Base-by-base conservation (phyloP, 1,139 yeast genomes). In the Blastobotrys aristatus region DNA sequence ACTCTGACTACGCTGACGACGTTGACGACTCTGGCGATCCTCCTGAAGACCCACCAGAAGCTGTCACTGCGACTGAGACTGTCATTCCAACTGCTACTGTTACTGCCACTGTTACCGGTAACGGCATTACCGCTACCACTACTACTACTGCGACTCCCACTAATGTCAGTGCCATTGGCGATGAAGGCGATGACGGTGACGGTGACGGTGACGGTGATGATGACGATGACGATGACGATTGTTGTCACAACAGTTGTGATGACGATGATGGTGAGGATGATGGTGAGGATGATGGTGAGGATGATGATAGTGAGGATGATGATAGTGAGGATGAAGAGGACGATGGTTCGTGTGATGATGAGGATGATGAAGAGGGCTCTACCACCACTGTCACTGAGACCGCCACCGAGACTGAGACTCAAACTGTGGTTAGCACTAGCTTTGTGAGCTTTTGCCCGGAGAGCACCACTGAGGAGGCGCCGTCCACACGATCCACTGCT, bases 311-410 rank as follows among this genome's bases (percentile, higher is more conserved):
- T 4, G 22, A 22, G 13, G 34, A 39, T 27, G 34, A 13, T 16
- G 43, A 39, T 17, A 24, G n/a, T 39, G 43, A 30, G 8, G 43
- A 17, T 16, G 43, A 39, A 6, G 34, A 13, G 2, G 43, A 27
- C 18, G 43, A 39, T 16, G 34, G 16, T 17, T 10, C 6, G 4
- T 34, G 18, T 18, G 35, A n/a, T 26, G 40, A 37, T 37, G 30
- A 14, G 4, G 43, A 39, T 27, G 33, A 27, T 4, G 43, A 26
- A 4, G 34, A 20, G 26, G 36, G 20, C 24, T 3, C 5, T 16
- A n/a, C 43, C 3, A 29, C 13, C 5, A 39, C 43, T 2, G 35
- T 39, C 26, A 18, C 20, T 14, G 8, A 14, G 32, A 38, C 20
- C 7, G 8, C 21, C 11, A 38, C 31, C 13, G 11, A 14, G 6